These are phyloP conservation scores for Naganishia kalamii DNA, from an alignment of 768 basidiomycete genomes.

Conservation along the genomic window DNA sequence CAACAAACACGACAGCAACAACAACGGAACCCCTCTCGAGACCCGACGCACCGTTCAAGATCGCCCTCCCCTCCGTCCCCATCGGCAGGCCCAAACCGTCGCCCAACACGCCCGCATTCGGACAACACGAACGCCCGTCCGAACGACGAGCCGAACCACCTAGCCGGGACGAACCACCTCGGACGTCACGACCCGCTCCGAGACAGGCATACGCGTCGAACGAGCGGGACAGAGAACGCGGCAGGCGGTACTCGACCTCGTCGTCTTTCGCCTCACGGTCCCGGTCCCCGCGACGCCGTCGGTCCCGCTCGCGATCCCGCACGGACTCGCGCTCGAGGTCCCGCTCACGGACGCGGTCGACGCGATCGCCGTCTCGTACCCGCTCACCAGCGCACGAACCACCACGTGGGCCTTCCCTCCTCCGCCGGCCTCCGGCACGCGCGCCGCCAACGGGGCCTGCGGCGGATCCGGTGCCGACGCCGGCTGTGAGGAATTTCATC, in stretches of 20 bases:
- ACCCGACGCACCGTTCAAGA: no score
- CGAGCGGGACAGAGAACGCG: not conserved
- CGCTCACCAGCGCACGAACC: not conserved
- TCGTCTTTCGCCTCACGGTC: not conserved
- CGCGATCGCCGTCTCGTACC: not conserved
- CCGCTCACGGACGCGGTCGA: not conserved
- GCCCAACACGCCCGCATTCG: no score
- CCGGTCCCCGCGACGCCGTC: not conserved
- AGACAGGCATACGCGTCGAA: not conserved
- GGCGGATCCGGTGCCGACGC: not conserved
- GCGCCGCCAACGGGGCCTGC: conserved; percentile 5
- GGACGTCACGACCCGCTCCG: not conserved
- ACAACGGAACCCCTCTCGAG: no score
- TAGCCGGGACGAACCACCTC: not conserved
- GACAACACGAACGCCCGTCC: no score
- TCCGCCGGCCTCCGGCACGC: not conserved
- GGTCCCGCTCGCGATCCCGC: not conserved
- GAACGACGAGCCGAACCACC: no score
- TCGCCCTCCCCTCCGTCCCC: no score
- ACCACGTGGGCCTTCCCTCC: not conserved
- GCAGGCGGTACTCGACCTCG: not conserved
- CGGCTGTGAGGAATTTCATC: not conserved
- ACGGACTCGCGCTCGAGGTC: conserved; percentile 2
- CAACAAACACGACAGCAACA: no score
- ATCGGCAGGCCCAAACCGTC: no score